Evolutionary conservation across 768 basidiomycete species (phyloP).

Genomic region (Tricholoma furcatifolium): DNA sequence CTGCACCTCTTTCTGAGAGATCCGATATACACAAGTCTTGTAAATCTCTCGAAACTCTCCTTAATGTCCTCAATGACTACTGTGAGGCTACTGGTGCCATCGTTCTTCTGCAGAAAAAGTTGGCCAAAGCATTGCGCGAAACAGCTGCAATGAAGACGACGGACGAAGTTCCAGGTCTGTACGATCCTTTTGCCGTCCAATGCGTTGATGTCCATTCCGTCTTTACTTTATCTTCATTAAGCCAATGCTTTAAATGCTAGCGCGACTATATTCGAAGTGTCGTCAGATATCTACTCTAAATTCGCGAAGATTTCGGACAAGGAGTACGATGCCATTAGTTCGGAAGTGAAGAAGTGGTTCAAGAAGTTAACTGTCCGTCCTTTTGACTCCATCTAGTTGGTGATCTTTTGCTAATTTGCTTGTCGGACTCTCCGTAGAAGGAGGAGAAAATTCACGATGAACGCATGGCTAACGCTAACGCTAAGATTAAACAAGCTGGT

Average conservation of each 20-base stretch:
- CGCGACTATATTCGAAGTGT: conserved; percentile 65
- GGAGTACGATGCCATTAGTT: conserved; percentile 63
- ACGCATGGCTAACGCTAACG: conserved; percentile 60
- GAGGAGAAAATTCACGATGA: conserved; percentile 81
- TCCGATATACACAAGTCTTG: conserved; percentile 79
- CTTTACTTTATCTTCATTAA: conserved; percentile 26
- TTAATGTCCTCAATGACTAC: conserved; percentile 70
- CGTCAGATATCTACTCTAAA: conserved; percentile 71
- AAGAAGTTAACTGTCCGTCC: conserved; percentile 71
- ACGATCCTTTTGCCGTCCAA: background rate
- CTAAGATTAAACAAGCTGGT: conserved; percentile 79
- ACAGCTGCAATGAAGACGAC: conserved; percentile 60
- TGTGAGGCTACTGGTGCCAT: conserved; percentile 67
- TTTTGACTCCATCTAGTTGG: background rate
- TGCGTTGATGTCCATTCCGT: background rate
- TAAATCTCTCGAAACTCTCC: conserved; percentile 68
- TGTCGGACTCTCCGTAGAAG: conserved; percentile 46
- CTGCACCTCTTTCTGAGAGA: conserved; percentile 51
- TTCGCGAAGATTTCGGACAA: conserved; percentile 74
- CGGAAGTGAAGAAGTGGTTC: conserved; percentile 83
- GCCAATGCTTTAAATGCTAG: conserved; percentile 67
- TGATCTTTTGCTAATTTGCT: background rate
- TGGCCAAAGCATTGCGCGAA: conserved; percentile 69
- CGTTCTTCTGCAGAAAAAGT: conserved; percentile 68
- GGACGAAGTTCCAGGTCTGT: conserved; percentile 59